Base-by-base conservation (phyloP, 768 basidiomycete species). In the Amyloporia xantha region DNA sequence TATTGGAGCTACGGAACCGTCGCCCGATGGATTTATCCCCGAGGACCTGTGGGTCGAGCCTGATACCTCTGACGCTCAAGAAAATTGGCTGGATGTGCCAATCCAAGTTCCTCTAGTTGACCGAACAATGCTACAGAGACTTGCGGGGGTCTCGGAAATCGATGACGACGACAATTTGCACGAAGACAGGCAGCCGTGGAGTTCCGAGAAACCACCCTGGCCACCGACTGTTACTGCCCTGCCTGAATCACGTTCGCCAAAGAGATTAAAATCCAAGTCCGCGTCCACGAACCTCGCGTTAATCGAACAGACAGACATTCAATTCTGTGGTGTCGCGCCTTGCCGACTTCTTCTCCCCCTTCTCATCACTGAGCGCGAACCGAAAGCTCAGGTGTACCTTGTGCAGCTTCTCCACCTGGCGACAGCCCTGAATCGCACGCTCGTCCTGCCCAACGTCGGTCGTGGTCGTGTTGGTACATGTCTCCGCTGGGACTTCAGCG, bases 371-470 rank as follows among this genome's bases (percentile, higher is more conserved):
- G 82, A 81, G 62, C 79, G 79, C 52, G 79, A 81, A 55, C 78
- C 78, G 25, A 79, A 78, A 52, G 76, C 78, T 1, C 71, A 76
- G 17, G 59, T 72, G 6, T 81, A 83, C 61, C 61, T 84, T n/a
- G 56, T 66, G 24, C 77, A 82, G 54, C 63, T 83, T 49, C 55
- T 70, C 1, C 62, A 65, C 3, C 73, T 83, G n/a, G 75, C 81
- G 0, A 59, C 61, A 43, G 59, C 54, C 5, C 69, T 82, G 24
- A 72, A 77, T 54, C 72, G 81, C 4, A 82, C 74, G 2, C 68
- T 83, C 28, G 78, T 84, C 23, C 68, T 84, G 4, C 82, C 82
- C 2, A 78, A 79, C 50, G 79, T 82, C 3, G 76, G 75, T 5
- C 74, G 75, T 49, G 76, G 75, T 41, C 71, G 77, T 30, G 67